A percentile compares a stretch with the other conserved stretches of the same genome.
These are phyloP conservation scores for Phialophora expanda DNA, from an alignment of 2,329 filamentous ascomycete genomes.

Conservation along the genomic window DNA sequence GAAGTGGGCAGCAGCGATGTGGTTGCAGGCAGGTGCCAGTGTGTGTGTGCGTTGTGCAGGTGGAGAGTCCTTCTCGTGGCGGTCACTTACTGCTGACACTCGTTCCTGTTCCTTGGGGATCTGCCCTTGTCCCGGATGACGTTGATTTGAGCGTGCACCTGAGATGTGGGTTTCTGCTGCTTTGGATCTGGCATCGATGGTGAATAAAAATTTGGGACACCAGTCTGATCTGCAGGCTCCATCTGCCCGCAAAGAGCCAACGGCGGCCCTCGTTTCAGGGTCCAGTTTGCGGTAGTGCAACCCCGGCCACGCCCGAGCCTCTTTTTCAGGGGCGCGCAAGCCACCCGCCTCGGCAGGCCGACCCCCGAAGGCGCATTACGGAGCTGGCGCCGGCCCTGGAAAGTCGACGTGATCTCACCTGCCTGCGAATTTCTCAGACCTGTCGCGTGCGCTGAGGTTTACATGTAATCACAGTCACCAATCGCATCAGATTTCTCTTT, in stretches of 20 bases:
- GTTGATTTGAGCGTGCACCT: conserved; percentile 16
- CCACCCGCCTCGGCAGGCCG: conserved; percentile 5
- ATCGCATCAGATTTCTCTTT: no score
- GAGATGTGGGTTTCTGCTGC: neutral
- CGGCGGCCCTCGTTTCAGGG: conserved; percentile 6
- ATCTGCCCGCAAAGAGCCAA: conserved; percentile 7
- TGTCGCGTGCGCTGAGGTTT: neutral
- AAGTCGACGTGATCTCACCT: neutral
- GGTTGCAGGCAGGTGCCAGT: conserved; percentile 4
- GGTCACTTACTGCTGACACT: neutral
- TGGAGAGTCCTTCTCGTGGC: conserved; percentile 7
- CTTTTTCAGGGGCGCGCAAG: conserved; percentile 5
- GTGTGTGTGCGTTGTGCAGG: conserved; percentile 1
- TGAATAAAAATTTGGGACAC: conserved; percentile 13
- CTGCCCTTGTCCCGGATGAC: conserved; percentile 12
- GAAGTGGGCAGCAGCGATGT: conserved; percentile 9
- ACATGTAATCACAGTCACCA: no score
- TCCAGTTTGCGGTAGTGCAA: conserved; percentile 10
- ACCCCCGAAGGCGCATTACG: neutral
- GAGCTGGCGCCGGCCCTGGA: neutral
- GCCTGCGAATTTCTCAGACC: conserved; percentile 20
- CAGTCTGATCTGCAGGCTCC: conserved; percentile 17
- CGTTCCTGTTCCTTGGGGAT: conserved; percentile 11
- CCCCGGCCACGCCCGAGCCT: neutral
- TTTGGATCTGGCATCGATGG: conserved; percentile 3